Conservation (phyloP, 2,329 filamentous ascomycete species). For the Chrysoporthe austroafricana region DNA sequence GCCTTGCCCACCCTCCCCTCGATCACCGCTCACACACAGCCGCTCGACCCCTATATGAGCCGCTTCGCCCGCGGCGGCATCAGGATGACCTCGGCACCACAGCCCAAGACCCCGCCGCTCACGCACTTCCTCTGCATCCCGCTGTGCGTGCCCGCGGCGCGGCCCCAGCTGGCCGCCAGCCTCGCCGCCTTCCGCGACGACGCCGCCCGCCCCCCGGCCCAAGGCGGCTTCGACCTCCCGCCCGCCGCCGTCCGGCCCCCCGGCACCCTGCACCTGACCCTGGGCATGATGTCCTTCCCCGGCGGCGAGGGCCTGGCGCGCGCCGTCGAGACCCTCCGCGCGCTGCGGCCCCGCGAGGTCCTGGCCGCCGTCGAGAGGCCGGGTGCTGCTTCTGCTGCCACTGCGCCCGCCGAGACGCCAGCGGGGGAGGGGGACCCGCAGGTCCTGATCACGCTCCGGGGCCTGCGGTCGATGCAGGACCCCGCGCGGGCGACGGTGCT, state of each 20-base stretch:
- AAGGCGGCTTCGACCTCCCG: constrained; percentile 57
- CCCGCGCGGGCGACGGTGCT: constrained; percentile 62
- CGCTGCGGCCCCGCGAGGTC: constrained; percentile 45
- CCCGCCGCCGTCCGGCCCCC: constrained; percentile 72
- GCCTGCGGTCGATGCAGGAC: constrained; percentile 65
- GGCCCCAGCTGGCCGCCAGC: constrained; percentile 66
- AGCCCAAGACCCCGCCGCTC: constrained; percentile 44
- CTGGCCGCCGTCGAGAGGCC: constrained; percentile 36
- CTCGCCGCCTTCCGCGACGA: constrained; percentile 65
- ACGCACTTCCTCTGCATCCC: constrained; percentile 82
- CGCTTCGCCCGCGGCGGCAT: constrained; percentile 8
- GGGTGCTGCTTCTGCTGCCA: constrained; percentile 9
- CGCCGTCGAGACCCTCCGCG: constrained; percentile 46
- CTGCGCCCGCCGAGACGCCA: background rate
- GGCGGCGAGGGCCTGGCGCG: constrained; percentile 43
- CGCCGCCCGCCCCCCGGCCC: constrained; percentile 44
- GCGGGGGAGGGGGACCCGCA: constrained; percentile 25
- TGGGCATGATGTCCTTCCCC: constrained; percentile 81
- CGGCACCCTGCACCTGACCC: constrained; percentile 81
- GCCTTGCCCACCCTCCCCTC: too few species aligned
- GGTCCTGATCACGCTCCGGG: constrained; percentile 53
- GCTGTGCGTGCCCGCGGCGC: constrained; percentile 64
- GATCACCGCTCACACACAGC: too few species aligned
- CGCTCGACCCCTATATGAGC: constrained; percentile 18
- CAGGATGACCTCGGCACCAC: constrained; percentile 41